phyloP scores from a whole-genome alignment of 2,329 filamentous ascomycete species.

The Fusarium sp. region DNA sequence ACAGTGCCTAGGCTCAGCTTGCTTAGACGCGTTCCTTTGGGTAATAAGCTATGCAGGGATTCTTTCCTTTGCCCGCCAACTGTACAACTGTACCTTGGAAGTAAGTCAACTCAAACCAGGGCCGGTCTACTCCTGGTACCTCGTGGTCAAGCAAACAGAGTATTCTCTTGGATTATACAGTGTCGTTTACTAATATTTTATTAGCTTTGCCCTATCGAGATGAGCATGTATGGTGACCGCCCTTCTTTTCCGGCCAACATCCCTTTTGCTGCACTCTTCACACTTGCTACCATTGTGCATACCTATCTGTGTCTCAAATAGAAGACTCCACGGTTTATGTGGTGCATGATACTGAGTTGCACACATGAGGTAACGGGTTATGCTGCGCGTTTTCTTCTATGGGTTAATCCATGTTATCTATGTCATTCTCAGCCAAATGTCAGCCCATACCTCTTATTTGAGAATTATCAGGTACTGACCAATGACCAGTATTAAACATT shows the following conservation, averaged over 20 bases:
- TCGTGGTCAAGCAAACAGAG: neutral
- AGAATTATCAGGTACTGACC: neutral
- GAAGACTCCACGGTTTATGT: slow-evolving; percentile 54
- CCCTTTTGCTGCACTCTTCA: slow-evolving; percentile 54
- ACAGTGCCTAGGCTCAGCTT: neutral
- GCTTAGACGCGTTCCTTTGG: neutral
- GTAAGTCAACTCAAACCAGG: neutral
- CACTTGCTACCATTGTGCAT: slow-evolving; percentile 56
- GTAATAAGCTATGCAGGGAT: neutral
- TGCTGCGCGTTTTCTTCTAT: slow-evolving; percentile 63
- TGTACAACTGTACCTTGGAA: slow-evolving; percentile 32
- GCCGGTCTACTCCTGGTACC: neutral
- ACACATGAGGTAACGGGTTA: slow-evolving; percentile 68
- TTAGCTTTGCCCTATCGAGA: slow-evolving; percentile 45
- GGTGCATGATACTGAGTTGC: slow-evolving; percentile 62
- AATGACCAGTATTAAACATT: slow-evolving; percentile 45
- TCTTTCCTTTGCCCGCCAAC: slow-evolving; percentile 7
- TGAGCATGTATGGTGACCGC: slow-evolving; percentile 56
- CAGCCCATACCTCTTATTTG: accelerated
- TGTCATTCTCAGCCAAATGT: slow-evolving; percentile 35
- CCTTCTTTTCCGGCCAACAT: slow-evolving; percentile 54
- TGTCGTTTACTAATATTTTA: neutral
- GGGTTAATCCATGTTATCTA: slow-evolving; percentile 63
- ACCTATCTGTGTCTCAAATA: slow-evolving; percentile 51
- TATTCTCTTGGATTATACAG: neutral